Evolutionary conservation across 2,329 filamentous ascomycete species (phyloP), one percentile per base, ranked within the genome.

Genomic region (Xylariaceae sp.): DNA sequence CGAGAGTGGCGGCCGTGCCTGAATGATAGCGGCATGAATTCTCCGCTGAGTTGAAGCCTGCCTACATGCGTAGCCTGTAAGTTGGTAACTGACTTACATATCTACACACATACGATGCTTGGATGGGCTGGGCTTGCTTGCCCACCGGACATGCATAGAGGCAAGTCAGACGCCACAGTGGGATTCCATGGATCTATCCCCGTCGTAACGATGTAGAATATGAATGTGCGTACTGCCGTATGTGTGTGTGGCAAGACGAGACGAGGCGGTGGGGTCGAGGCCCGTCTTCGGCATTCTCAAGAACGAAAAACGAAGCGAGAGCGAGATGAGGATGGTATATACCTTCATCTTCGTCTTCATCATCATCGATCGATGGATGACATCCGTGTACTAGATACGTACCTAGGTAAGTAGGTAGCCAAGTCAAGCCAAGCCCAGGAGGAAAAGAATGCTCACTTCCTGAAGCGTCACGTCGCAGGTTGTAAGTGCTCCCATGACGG

Each of bases 381-480:
- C 56, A 30, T 5, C 23, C 23, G 5, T 30, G 23, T 30, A 30
- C 23, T 30, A 30, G 5, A 30, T 4, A 5, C 17, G 17, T 18
- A 18, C 17, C 17, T 30, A 30, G 23, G 5, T 30, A 5, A 4
- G 23, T 30, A 30, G 23, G 23, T 5, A 64, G 58, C 23, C 4
- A 30, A 18, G 17, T 18, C 23, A 30, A 18, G 17, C 23, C 23
- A 30, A 4, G 23, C 23, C 5, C 23, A 30, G 23, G 23, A 30
- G 23, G 4, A 30, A 30, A 30, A 30, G 23, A 30, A 30, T 30
- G 23, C 60, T 59, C 62, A 59, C 11, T 47, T 15, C 44, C 44
- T 23, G 59, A 65, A 63, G 61, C 62, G 66, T 69, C 61, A 63
- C 61, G 68, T 64, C 66, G 65, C 67, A 69, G 65, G 9, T 60